Evolutionary conservation across 2,329 filamentous ascomycete species (phyloP).

Genomic region (Aspergillus flavus): DNA sequence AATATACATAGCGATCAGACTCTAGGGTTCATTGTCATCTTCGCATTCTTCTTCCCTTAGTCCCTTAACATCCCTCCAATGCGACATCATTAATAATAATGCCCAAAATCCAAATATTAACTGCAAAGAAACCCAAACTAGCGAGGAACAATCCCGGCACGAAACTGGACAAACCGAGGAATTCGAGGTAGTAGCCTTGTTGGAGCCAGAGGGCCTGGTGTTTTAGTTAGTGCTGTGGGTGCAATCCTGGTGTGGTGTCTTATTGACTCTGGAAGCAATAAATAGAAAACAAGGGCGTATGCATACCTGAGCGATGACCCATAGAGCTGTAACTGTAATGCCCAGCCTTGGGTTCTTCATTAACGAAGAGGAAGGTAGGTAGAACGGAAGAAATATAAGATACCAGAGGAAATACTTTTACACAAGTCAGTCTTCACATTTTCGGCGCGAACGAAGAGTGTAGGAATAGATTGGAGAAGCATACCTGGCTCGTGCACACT

Average conservation of each 20-base stretch:
- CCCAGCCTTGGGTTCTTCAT: constrained; percentile 64
- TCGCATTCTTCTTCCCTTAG: not conserved
- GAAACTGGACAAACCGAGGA: constrained; percentile 80
- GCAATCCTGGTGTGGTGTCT: not conserved
- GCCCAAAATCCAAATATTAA: constrained; percentile 86
- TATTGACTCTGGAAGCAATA: not conserved
- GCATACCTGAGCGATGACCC: constrained; percentile 70
- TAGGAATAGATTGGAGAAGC: constrained; percentile 24
- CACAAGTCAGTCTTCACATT: not conserved
- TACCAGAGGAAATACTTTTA: constrained; percentile 96
- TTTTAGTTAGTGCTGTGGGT: not conserved
- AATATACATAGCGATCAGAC: not conserved
- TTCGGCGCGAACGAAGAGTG: not conserved
- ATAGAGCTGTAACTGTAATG: constrained; percentile 65
- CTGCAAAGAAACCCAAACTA: constrained; percentile 75
- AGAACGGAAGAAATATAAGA: constrained; percentile 87
- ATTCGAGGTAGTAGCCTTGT: constrained; percentile 75
- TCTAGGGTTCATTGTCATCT: not conserved
- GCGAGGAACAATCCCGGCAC: constrained; percentile 79
- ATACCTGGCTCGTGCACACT: constrained; percentile 95
- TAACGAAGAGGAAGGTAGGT: constrained; percentile 79
- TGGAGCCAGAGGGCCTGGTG: constrained; percentile 68
- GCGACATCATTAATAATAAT: constrained; percentile 72
- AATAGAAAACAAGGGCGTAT: not conserved
- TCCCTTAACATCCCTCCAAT: not conserved